Base-by-base conservation (phyloP, 441 rosid species). In the Cnidoscolus chayamansa region DNA sequence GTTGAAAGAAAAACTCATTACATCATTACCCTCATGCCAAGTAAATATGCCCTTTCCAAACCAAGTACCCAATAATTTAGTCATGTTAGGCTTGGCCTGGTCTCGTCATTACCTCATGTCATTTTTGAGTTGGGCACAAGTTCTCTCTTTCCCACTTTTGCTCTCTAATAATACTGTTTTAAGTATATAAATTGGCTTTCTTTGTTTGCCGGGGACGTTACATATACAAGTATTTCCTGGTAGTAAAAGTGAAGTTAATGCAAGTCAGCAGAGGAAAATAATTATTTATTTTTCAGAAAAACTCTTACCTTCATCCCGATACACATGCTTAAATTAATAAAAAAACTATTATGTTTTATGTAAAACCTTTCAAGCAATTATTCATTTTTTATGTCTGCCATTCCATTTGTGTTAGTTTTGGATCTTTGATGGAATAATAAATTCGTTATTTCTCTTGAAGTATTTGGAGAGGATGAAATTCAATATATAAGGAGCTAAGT, bases 1-100 rank as follows among this genome's bases (percentile, higher is more conserved):
- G 47, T 35, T 62, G 4, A 10, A 43, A 49, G 78, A 76, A 69
- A 70, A 71, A 73, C 35, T 65, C n/a, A 12, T 54, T 58, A 17
- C 63, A 67, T 63, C 2, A 12, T n/a, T 35, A 63, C 11, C 53
- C 31, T 8, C 47, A 64, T 45, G 7, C 54, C 51, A 48, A 60
- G 58, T 9, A 40, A 56, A 69, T 43, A 56, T 56, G 57, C 55
- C 2, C 37, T 4, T 2, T 2, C 37, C 4, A 4, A 20, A 45
- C 19, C 0, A 19, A 2, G 0, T 47, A 70, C 35, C 56, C 57
- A 16, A 25, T 49, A 71, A 17, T 32, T 17, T 10, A 58, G 35
- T 57, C 19, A 10, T 60, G 8, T 50, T 50, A 4, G 47, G 50
- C 30, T 37, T 35, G 37, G 37, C 37, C 37, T 35, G 37, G 37